Conservation (phyloP, 208 protist genomes). For the Leishmania turanica region DNA sequence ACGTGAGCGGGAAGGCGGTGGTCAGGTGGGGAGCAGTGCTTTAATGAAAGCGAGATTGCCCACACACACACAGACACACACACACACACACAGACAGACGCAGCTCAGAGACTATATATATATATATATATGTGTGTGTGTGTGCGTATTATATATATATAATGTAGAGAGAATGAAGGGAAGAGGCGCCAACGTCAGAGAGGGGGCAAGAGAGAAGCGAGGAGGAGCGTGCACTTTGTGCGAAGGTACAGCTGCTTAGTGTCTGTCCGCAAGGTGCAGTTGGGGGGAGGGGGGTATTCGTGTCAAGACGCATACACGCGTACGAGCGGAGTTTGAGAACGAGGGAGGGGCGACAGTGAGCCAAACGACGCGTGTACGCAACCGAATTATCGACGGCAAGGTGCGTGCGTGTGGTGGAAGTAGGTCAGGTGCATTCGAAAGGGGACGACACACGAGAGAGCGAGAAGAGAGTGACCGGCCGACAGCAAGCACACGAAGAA, state of each 20-base stretch:
- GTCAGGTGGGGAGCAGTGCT: not conserved
- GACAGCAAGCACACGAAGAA: not conserved
- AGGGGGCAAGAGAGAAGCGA: not conserved
- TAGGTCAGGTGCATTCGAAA: not conserved
- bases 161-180: not conserved
- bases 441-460: not conserved
- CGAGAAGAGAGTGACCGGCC: not conserved
- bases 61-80: not conserved
- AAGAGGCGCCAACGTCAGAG: not conserved
- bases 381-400: not conserved
- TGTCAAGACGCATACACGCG: not conserved
- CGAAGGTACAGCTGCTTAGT: not conserved
- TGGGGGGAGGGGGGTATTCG: not conserved
- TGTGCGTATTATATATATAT: not conserved
- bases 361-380: no score
- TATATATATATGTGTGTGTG: not conserved
- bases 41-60: conserved; percentile 9
- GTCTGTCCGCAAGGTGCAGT: not conserved
- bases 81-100: not conserved
- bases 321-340: not conserved
- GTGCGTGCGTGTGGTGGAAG: not conserved
- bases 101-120: not conserved
- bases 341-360: no score
- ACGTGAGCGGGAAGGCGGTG: conserved; percentile 13
- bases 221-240: not conserved